phyloP scores from a whole-genome alignment of 2,329 filamentous ascomycete genomes.

The Cephalotrichum gorgonifer region DNA sequence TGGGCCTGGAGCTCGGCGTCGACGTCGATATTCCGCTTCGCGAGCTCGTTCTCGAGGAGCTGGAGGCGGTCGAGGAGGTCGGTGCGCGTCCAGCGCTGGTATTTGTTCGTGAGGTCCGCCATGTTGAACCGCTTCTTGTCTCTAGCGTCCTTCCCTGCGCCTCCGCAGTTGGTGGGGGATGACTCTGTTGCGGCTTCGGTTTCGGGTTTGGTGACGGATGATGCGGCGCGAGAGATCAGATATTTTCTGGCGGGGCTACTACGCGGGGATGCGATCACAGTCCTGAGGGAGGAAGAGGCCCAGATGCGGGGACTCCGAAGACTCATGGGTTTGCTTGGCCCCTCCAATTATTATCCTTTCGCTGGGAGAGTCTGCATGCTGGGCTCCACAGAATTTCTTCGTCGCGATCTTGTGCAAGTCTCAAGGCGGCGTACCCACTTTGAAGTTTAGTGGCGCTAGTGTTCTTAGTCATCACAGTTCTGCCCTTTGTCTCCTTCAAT shows the following conservation, averaged over 20 bases:
- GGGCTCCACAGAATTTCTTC: no score
- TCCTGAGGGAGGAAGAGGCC: not conserved
- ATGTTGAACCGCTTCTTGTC: slow-evolving; percentile 17
- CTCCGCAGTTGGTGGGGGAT: not conserved
- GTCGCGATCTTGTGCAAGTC: no score
- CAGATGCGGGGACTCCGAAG: not conserved
- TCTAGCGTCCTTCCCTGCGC: not conserved
- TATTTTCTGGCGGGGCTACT: not conserved
- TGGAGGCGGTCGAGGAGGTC: slow-evolving; percentile 59
- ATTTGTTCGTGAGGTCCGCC: slow-evolving; percentile 28
- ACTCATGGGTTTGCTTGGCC: not conserved
- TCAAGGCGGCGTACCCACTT: no score
- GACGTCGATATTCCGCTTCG: slow-evolving; percentile 16
- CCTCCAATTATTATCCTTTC: no score
- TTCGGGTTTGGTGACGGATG: not conserved
- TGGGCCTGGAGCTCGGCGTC: slow-evolving; percentile 7
- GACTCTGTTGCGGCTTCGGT: no score
- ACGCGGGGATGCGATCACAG: not conserved
- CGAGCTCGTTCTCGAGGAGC: slow-evolving; percentile 56
- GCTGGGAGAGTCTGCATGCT: no score
- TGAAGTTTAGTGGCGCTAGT: no score
- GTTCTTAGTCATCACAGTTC: not conserved
- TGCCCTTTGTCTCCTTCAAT: not conserved
- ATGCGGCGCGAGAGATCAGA: not conserved
- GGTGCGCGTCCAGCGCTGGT: slow-evolving; percentile 58